phyloP scores from a whole-genome alignment of 352 stramenopile genomes.

The Globisporangium recalcitrans region DNA sequence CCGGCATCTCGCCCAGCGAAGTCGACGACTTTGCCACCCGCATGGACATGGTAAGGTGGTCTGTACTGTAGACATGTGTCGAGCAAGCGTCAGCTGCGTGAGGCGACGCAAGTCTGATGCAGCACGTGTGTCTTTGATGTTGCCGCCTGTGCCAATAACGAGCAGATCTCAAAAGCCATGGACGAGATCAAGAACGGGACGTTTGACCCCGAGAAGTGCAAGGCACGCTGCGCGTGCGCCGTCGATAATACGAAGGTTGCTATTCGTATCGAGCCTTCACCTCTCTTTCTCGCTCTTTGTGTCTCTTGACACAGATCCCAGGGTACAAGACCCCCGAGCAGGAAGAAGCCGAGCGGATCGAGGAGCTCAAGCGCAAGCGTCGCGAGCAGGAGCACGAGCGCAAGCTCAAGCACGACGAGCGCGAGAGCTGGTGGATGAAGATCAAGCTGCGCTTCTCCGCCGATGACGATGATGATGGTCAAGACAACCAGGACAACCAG shows the following conservation, averaged over 20 bases:
- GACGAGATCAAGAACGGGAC: conserved; percentile 78
- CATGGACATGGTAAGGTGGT: conserved; percentile 55
- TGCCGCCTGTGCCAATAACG: background rate
- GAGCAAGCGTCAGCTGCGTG: no score
- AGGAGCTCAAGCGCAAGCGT: conserved; percentile 26
- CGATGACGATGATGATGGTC: conserved; percentile 15
- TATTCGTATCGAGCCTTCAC: background rate
- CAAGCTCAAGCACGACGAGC: conserved; percentile 51
- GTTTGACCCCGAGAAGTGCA: conserved; percentile 68
- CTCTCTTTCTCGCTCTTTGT: background rate
- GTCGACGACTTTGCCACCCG: conserved; percentile 62
- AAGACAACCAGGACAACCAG: conserved; percentile 15
- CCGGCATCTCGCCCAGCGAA: conserved; percentile 54
- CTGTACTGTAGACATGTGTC: background rate
- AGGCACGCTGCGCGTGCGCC: conserved; percentile 34
- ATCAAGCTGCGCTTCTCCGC: conserved; percentile 52
- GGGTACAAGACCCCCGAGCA: conserved; percentile 75
- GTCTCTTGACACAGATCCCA: conserved; percentile 36
- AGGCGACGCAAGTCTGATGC: no score
- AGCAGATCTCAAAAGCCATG: conserved; percentile 63
- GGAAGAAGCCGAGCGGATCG: conserved; percentile 44
- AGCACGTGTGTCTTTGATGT: background rate
- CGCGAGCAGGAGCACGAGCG: conserved; percentile 37
- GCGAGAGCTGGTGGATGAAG: conserved; percentile 60
- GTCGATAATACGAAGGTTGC: no score